Conservation (phyloP, 2,329 filamentous ascomycete genomes). For the Phoma herbarum region DNA sequence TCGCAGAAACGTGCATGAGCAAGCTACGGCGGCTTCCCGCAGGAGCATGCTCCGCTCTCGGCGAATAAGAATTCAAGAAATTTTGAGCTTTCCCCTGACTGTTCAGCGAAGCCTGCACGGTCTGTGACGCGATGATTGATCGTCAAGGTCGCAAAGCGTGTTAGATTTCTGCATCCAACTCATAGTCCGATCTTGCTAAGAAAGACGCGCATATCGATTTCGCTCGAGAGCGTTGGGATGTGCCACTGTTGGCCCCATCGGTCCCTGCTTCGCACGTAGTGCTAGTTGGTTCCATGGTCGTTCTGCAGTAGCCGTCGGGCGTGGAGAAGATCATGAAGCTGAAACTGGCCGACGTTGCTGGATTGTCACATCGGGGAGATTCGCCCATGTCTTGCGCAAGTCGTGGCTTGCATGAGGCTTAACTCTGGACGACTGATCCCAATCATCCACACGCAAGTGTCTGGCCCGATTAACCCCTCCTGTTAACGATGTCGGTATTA, state of each 20-base stretch:
- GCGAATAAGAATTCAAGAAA: slow-evolving; percentile 28
- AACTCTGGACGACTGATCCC: slow-evolving; percentile 1
- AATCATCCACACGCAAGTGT: slow-evolving; percentile 2
- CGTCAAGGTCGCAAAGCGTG: slow-evolving; percentile 14
- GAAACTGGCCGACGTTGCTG: slow-evolving; percentile 30
- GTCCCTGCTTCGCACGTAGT: neutral
- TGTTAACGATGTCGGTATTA: neutral
- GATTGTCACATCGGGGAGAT: slow-evolving; percentile 23
- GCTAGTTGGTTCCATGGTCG: slow-evolving; percentile 15
- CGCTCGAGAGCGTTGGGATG: slow-evolving; percentile 1
- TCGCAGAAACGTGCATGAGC: slow-evolving; percentile 39
- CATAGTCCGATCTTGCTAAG: slow-evolving; percentile 7
- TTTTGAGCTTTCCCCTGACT: slow-evolving; percentile 30
- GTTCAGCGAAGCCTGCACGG: slow-evolving; percentile 17
- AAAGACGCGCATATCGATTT: slow-evolving; percentile 5
- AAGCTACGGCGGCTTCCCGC: slow-evolving; percentile 28
- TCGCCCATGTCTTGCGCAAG: slow-evolving; percentile 17
- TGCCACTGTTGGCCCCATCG: neutral
- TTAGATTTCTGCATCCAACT: slow-evolving; percentile 11
- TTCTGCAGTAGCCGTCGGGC: slow-evolving; percentile 23
- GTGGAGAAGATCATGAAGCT: slow-evolving; percentile 22
- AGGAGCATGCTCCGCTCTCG: slow-evolving; percentile 33
- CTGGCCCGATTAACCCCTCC: neutral
- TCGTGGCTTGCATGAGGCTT: slow-evolving; percentile 10
- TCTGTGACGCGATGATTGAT: slow-evolving; percentile 27